Percentiles rank a stretch among this genome's conserved stretches.
Evolutionary conservation across 805 yeast species (phyloP).

Genomic region (Kodamaea fukazawae): DNA sequence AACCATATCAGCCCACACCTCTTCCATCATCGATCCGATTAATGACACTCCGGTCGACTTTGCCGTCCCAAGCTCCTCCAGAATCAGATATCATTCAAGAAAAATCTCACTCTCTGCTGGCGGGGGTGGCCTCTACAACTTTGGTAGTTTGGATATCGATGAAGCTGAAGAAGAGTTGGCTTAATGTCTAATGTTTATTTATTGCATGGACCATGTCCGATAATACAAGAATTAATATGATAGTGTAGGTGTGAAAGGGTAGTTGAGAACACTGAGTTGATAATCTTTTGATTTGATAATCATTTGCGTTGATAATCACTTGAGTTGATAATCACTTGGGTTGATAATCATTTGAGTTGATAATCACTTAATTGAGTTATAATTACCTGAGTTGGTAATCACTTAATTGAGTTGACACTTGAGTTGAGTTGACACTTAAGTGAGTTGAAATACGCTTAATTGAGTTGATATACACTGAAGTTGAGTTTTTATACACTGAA

Average conservation of each 20-base stretch:
- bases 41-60: conserved; percentile 41
- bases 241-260: background rate
- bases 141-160: conserved; percentile 20
- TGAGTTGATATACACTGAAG: too few species aligned
- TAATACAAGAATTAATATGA: background rate
- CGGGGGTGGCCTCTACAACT: conserved; percentile 22
- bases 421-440: too few species aligned
- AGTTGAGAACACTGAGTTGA: too few species aligned
- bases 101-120: conserved; percentile 21
- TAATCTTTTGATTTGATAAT: too few species aligned
- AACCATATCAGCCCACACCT: conserved; percentile 14
- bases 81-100: conserved; percentile 15
- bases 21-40: conserved; percentile 33
- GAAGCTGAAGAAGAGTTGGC: conserved; percentile 21
- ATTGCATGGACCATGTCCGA: conserved; percentile 1
- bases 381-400: too few species aligned
- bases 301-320: too few species aligned
- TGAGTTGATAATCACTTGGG: too few species aligned
- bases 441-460: too few species aligned
- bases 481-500: too few species aligned
- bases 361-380: too few species aligned
- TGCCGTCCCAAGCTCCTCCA: conserved; percentile 18
- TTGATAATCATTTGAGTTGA: too few species aligned
- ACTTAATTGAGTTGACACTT: too few species aligned
- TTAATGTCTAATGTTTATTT: conserved; percentile 1